Base-by-base conservation (phyloP, 2,329 filamentous ascomycete species). In the Beauveria sp. region DNA sequence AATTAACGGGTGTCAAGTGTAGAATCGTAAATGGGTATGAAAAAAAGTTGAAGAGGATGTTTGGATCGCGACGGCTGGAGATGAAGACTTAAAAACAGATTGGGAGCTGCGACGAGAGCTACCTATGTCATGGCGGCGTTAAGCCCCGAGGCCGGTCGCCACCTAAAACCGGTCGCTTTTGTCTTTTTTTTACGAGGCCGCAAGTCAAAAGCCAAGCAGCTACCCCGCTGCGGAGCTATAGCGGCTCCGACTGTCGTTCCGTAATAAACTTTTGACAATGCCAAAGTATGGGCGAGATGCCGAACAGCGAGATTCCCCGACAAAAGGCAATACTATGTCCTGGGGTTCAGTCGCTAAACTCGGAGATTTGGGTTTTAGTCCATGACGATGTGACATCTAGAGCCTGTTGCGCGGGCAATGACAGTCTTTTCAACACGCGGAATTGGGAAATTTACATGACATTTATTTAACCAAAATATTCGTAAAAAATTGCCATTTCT, bases 151-250 rank as follows among this genome's bases (percentile, higher is more conserved):
- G 24, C 59, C 59, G 59, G 59, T 44, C 59, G 40, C 40, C 37
- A 20, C 40, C 43, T 26, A 50, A 41, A 50, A 30, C n/a, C 46
- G 30, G 30, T 48, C 22, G 26, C n/a, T 40, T 9, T 20, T 10
- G 26, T 20, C 34, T 14, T 5, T 28, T 54, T 54, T 53, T 26
- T 26, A 22, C n/a, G 34, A 20, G 22, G 28, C 34, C n/a, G 26
- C 24, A 28, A 26, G 24, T 28, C 48, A 51, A 20, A 20, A 34
- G 26, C 10, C 28, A 34, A 51, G 44, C 20, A 50, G 46, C 59
- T 56, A 61, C 59, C 59, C 59, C 59, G 59, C 54, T 52, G 53
- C 53, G 59, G 59, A 61, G 53, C 59, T 56, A 10, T 5, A 46
- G 53, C 24, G 14, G n/a, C 52, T 40, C 52, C 43, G 41, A 43